Conservation (phyloP, 495 filamentous ascomycete species). For the Penicillium diatomitis region DNA sequence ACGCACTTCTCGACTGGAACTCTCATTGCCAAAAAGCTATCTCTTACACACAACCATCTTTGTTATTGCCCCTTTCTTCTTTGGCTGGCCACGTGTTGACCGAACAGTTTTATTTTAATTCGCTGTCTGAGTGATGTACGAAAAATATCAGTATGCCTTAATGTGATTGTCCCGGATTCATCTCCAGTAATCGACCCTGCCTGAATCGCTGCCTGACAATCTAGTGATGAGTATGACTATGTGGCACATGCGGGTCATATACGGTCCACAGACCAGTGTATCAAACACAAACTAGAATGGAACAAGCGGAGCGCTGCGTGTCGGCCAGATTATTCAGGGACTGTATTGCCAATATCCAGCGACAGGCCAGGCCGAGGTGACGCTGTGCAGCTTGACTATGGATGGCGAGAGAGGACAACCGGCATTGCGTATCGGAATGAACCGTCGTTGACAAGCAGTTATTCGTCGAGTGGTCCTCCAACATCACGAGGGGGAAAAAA, state of each 20-base stretch:
- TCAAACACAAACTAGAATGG: background rate
- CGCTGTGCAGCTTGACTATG: too few relatives aligned
- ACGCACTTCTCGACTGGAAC: conserved; percentile 28
- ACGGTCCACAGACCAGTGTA: too few relatives aligned
- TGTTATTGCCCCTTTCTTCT: conserved; percentile 5
- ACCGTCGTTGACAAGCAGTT: too few relatives aligned
- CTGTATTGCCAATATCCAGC: too few relatives aligned
- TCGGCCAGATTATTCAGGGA: background rate
- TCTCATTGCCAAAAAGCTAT: conserved; percentile 16
- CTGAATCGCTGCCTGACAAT: too few relatives aligned
- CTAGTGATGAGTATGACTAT: too few relatives aligned
- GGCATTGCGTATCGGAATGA: too few relatives aligned
- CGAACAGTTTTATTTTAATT: conserved; percentile 12
- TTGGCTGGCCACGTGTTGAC: conserved; percentile 7
- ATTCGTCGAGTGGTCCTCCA: too few relatives aligned
- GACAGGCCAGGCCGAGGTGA: too few relatives aligned
- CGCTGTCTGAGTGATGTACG: conserved; percentile 16
- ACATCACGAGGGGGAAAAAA: too few relatives aligned
- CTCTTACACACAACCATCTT: conserved; percentile 3
- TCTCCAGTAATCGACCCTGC: background rate
- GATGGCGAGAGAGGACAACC: too few relatives aligned
- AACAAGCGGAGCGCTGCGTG: background rate
- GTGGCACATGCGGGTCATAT: too few relatives aligned
- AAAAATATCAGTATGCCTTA: conserved; percentile 17
- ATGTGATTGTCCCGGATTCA: conserved; percentile 11